A percentile compares a stretch with the other conserved stretches of the same genome.
phyloP scores from a whole-genome alignment of 140 eudicot species.

The Ambrosia hybrid region DNA sequence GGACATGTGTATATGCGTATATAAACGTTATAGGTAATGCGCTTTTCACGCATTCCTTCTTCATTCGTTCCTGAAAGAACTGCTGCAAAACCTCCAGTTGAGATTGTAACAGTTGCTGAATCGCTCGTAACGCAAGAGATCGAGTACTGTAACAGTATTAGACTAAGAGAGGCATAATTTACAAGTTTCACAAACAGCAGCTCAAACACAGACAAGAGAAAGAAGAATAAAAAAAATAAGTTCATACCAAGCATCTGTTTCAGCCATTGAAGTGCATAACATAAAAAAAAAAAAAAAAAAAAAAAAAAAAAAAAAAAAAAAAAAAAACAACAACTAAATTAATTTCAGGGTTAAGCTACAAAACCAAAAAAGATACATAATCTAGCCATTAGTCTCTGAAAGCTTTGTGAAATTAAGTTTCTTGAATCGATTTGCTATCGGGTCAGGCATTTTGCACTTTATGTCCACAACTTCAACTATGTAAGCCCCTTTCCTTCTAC shows the following conservation, averaged over 20 bases:
- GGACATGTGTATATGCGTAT: not conserved
- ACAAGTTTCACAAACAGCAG: constrained; percentile 12
- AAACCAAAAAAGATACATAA: constrained; percentile 42
- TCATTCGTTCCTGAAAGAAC: constrained; percentile 30
- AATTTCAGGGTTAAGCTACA: constrained; percentile 43
- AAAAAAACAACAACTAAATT: constrained; percentile 32
- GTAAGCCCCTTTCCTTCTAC: constrained; percentile 50
- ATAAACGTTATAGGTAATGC: not conserved
- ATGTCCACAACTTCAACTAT: constrained; percentile 80
- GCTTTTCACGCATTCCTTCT: not conserved
- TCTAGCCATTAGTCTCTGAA: constrained; percentile 50
- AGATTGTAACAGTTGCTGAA: constrained; percentile 60
- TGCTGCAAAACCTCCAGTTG: constrained; percentile 50
- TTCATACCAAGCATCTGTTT: constrained; percentile 70
- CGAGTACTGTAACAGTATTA: constrained; percentile 40
- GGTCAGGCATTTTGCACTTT: constrained; percentile 69
- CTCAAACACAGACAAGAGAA: constrained; percentile 22
- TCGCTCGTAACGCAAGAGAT: constrained; percentile 66
- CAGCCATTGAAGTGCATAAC: constrained; percentile 52
- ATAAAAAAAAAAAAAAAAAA: not conserved
- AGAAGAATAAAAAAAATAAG: constrained; percentile 51
- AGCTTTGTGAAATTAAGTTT: constrained; percentile 76
- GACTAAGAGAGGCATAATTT: constrained; percentile 18
- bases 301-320: too few species aligned
- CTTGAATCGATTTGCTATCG: constrained; percentile 59